These are phyloP conservation scores for Conticribra guillardii DNA, from an alignment of 108 stramenopile species.

Conservation along the genomic window DNA sequence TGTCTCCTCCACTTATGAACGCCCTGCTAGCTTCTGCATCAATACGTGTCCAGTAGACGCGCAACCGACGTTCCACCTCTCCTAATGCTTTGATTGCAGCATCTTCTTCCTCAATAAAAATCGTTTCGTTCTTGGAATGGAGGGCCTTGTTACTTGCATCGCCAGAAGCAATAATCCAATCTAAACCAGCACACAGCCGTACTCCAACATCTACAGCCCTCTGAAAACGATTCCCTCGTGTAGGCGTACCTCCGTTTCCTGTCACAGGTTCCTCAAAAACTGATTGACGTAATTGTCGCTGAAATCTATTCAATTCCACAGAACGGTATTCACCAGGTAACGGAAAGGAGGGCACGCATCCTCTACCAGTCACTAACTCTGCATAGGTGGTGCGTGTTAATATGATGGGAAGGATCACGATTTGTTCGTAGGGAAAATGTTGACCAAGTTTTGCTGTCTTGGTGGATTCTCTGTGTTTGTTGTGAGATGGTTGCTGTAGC, in stretches of 20 bases:
- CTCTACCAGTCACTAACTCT: slow-evolving; percentile 40
- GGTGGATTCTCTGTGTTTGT: background rate
- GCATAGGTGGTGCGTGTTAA: slow-evolving; percentile 70
- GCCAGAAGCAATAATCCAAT: slow-evolving; percentile 33
- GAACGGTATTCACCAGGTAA: slow-evolving; percentile 43
- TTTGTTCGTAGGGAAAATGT: slow-evolving; percentile 33
- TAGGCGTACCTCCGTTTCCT: slow-evolving; percentile 5
- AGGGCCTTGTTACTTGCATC: background rate
- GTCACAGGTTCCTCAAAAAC: slow-evolving; percentile 2
- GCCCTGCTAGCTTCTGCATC: slow-evolving; percentile 42
- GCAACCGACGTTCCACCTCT: slow-evolving; percentile 52
- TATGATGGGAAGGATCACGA: slow-evolving; percentile 30
- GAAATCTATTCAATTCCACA: slow-evolving; percentile 50
- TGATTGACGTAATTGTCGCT: slow-evolving; percentile 37
- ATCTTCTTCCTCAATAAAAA: background rate
- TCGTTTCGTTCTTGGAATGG: background rate
- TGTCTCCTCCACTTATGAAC: background rate
- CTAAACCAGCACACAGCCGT: slow-evolving; percentile 62
- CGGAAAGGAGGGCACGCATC: slow-evolving; percentile 36
- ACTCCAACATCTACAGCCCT: slow-evolving; percentile 72
- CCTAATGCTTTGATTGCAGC: slow-evolving; percentile 19
- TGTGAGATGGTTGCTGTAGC: background rate
- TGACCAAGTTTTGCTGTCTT: slow-evolving; percentile 5
- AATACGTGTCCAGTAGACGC: slow-evolving; percentile 56
- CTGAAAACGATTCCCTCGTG: slow-evolving; percentile 23